Evolutionary conservation across 345 rosid genomes (phyloP), one percentile per base, ranked within the genome.

Genomic region (Rubroshorea leprosula): DNA sequence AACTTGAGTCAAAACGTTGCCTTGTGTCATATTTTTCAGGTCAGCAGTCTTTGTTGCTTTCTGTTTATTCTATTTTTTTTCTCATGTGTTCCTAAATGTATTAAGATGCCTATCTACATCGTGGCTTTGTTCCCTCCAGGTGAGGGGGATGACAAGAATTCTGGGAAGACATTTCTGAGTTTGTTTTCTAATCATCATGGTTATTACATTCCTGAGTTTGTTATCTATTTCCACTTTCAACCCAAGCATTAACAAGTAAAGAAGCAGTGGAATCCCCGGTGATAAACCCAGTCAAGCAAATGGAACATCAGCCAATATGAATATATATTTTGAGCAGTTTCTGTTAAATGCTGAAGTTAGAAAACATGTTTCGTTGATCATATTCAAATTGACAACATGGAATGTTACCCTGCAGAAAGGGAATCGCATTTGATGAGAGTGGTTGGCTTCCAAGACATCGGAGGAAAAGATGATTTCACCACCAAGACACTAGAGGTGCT

Each of bases 1-100:
- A 93, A 71, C 97, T 93, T 17, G 89, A 24, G 43, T 92, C 62
- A 86, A 92, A 74, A 89, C 91, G 35, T 68, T 89, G 80, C 99
- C 99, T 31, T 89, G 99, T 47, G 86, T 87, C 67, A 69, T 89
- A 54, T 85, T n/a, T n/a, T n/a, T 93, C 90, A 86, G 97, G 97
- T 89, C 6, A 25, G 73, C 64, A 60, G 39, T 43, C 41, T 41
- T 26, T 52, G 16, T 27, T 22, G 19, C 54, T 0, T 54, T 57
- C 35, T 49, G 3, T 1, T 29, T 8, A 10, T 35, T 6, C 41
- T 35, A 35, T 35, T 13, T 15, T n/a, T n/a, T n/a, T 44, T 44
- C 4, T 29, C 35, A 29, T 29, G 4, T 29, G 5, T 29, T 29
- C 9, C 9, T 4, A 4, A 9, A 29, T 29, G 9, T 29, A 29